A percentile compares a stretch with the other conserved stretches of the same genome.
phyloP scores from a whole-genome alignment of 495 filamentous ascomycete species.

The Neurospora sp. region DNA sequence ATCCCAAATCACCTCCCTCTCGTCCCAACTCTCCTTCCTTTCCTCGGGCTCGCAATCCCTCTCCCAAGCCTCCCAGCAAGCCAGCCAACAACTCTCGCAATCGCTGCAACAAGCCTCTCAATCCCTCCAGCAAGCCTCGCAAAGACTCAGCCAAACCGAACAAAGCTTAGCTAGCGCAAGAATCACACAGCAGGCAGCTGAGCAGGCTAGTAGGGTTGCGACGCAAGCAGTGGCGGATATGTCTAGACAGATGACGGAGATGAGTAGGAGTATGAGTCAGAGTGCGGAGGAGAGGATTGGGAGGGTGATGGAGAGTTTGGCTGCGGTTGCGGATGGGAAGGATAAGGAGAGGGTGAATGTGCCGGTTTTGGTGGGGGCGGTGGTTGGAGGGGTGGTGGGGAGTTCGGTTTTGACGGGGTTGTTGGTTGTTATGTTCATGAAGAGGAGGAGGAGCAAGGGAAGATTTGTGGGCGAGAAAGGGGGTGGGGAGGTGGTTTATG shows the following conservation, averaged over 20 bases:
- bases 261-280: neutral
- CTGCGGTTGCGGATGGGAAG: neutral
- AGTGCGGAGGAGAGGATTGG: neutral
- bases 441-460: neutral
- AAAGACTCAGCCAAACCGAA: constrained; percentile 19
- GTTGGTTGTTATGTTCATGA: neutral
- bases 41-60: constrained; percentile 20
- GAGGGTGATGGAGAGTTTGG: neutral
- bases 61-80: constrained; percentile 28
- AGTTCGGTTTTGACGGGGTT: neutral
- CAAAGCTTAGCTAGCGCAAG: constrained; percentile 11
- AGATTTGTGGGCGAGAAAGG: neutral
- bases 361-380: neutral
- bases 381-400: neutral
- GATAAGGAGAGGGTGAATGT: neutral
- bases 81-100: constrained; percentile 29
- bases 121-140: constrained; percentile 16
- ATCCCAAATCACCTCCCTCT: constrained; percentile 31
- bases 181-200: constrained; percentile 6
- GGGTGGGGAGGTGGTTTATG: neutral
- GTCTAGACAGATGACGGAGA: neutral
- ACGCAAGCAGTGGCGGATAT: constrained; percentile 12
- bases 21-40: constrained; percentile 23
- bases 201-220: constrained; percentile 3
- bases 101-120: constrained; percentile 28